phyloP scores from a whole-genome alignment of 768 basidiomycete species.

The Tricholoma sp. region DNA sequence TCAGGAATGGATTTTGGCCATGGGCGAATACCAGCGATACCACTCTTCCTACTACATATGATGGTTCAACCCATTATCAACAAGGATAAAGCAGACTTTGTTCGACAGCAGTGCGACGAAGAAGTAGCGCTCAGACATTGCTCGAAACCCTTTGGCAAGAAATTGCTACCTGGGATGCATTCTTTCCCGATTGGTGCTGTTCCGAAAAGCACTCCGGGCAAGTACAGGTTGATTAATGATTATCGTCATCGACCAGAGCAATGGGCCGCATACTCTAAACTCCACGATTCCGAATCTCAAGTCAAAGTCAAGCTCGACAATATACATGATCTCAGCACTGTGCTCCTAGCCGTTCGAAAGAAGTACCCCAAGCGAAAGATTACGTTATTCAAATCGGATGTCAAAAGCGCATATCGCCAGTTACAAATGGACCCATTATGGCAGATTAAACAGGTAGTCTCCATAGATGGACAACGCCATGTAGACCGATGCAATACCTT shows the following conservation, averaged over 20 bases:
- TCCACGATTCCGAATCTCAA: constrained; percentile 22
- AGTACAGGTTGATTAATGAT: constrained; percentile 33
- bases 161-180: constrained; percentile 41
- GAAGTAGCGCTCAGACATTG: constrained; percentile 21
- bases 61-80: constrained; percentile 13
- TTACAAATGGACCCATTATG: constrained; percentile 26
- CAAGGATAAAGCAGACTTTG: constrained; percentile 13
- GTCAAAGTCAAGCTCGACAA: constrained; percentile 2
- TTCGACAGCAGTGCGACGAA: constrained; percentile 20
- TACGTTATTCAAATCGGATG: constrained; percentile 32
- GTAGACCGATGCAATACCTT: not conserved
- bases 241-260: constrained; percentile 35
- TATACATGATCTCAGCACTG: constrained; percentile 23
- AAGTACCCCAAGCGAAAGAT: constrained; percentile 9
- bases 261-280: constrained; percentile 28
- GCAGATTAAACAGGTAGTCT: constrained; percentile 26
- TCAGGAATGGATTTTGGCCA: not conserved
- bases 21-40: not conserved
- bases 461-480: not conserved
- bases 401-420: constrained; percentile 28
- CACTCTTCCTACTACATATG: constrained; percentile 4
- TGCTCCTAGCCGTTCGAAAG: constrained; percentile 9
- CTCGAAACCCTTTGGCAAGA: constrained; percentile 26
- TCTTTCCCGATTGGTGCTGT: constrained; percentile 32
- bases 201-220: constrained; percentile 27